Conservation (phyloP, 805 yeast species). For the Clavispora fructus region DNA sequence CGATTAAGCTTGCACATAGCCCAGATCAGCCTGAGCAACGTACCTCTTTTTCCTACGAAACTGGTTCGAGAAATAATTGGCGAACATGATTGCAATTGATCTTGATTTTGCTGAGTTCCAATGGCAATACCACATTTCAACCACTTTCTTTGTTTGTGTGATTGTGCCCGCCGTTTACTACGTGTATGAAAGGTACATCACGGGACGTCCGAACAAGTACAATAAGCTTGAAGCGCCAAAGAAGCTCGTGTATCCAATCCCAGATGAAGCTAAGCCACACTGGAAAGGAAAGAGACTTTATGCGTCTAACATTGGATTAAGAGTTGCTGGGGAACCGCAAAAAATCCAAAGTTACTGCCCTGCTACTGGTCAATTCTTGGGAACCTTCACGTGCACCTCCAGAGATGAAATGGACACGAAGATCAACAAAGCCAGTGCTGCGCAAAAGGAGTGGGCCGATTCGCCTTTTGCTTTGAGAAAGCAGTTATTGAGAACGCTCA, state of each 20-base stretch:
- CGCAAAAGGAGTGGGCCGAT: conserved; percentile 47
- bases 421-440: conserved; percentile 47
- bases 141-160: conserved; percentile 38
- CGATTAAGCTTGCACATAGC: background rate
- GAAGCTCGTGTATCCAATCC: conserved; percentile 53
- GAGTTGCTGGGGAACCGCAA: conserved; percentile 56
- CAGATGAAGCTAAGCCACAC: conserved; percentile 77
- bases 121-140: conserved; percentile 42
- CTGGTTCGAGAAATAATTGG: background rate
- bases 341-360: conserved; percentile 87
- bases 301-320: conserved; percentile 50
- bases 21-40: background rate
- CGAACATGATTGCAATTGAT: conserved; percentile 37
- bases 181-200: conserved; percentile 30
- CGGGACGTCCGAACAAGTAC: conserved; percentile 35
- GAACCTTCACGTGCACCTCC: conserved; percentile 61
- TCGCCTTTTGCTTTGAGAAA: conserved; percentile 64
- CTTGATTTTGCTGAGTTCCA: conserved; percentile 35
- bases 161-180: conserved; percentile 33
- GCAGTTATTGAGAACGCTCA: conserved; percentile 64
- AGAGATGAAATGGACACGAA: conserved; percentile 65
- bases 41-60: background rate
- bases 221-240: conserved; percentile 39
- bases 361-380: conserved; percentile 88
- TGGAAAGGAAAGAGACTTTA: conserved; percentile 86